These are phyloP conservation scores for Trichoderma sp. DNA, from an alignment of 2,329 filamentous ascomycete genomes.

Conservation along the genomic window DNA sequence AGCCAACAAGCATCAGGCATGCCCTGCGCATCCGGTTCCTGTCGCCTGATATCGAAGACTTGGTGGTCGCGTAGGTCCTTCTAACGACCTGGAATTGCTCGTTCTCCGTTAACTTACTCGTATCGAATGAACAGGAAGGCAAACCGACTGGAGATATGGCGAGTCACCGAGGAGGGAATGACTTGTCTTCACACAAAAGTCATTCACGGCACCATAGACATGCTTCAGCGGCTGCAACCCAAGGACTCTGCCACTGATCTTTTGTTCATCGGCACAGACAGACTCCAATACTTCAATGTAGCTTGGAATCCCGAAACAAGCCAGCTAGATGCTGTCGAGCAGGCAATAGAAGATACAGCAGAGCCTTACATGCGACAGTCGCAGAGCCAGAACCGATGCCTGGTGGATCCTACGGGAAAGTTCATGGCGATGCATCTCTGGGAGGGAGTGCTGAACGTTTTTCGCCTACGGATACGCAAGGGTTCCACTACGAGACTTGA, in stretches of 20 bases:
- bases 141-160: conserved; percentile 85
- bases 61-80: conserved; percentile 78
- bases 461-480: conserved; percentile 52
- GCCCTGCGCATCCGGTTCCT: conserved; percentile 80
- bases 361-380: conserved; percentile 71
- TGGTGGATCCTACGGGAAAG: conserved; percentile 74
- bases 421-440: conserved; percentile 61
- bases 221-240: conserved; percentile 79
- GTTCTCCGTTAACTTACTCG: neutral
- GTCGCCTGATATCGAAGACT: conserved; percentile 71
- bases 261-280: conserved; percentile 89
- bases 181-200: conserved; percentile 66
- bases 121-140: conserved; percentile 62
- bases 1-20: conserved; percentile 87
- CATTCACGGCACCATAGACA: conserved; percentile 83
- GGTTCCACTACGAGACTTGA: conserved; percentile 48
- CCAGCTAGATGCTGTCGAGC: conserved; percentile 54
- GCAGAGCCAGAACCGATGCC: conserved; percentile 78
- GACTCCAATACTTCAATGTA: conserved; percentile 86
- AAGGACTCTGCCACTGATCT: conserved; percentile 75
- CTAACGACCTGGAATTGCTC: neutral
- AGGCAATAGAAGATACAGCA: conserved; percentile 54
- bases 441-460: conserved; percentile 60
- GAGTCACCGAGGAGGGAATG: conserved; percentile 64
- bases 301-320: conserved; percentile 69